Evolutionary conservation across 805 yeast genomes (phyloP), one percentile per base, ranked within the genome.

Genomic region (Lipomyces yamadae): DNA sequence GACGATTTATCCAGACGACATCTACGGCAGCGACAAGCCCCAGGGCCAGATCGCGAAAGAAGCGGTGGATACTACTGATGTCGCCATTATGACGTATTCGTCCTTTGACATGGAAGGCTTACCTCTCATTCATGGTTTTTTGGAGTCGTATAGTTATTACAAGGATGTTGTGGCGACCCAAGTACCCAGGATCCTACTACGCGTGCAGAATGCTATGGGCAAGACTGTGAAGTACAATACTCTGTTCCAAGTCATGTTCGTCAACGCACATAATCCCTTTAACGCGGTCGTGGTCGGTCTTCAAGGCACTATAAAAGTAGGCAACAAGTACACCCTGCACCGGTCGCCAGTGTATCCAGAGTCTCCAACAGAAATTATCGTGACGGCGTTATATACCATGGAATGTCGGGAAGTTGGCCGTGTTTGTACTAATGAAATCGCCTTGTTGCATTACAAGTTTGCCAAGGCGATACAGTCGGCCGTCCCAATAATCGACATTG

Each of bases 11-110:
- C 48, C 48, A 10, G 48, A 42, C 48, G 48, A 42, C 24, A 24
- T 42, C 2, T 42, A n/a, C 48, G 48, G 10, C 48, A 42, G 18
- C 8, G 24, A 15, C 15, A 42, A 7, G 29, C 7, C 48, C 48
- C 24, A 3, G 48, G 24, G 24, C 48, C 48, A 15, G 48, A 42
- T 42, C 24, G 48, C 48, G 24, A n/a, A 11, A 24, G 6, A 6
- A 8, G 48, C 48, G 48, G 48, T 42, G 5, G 48, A 42, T 42
- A n/a, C 6, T 8, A 15, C 48, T 8, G 48, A 42, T 42, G 48
- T 42, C n/a, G 48, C 48, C n/a, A 42, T 42, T 42, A 15, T 42
- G 48, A 42, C 48, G 48, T 42, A 42, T 42, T 42, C 48, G 29
- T 15, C 48, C 7, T n/a, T n/a, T 24, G 24, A 42, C 48, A 42